Evolutionary conservation across 2,329 filamentous ascomycete genomes (phyloP).

Genomic region (Cercospora zeae-maydis): DNA sequence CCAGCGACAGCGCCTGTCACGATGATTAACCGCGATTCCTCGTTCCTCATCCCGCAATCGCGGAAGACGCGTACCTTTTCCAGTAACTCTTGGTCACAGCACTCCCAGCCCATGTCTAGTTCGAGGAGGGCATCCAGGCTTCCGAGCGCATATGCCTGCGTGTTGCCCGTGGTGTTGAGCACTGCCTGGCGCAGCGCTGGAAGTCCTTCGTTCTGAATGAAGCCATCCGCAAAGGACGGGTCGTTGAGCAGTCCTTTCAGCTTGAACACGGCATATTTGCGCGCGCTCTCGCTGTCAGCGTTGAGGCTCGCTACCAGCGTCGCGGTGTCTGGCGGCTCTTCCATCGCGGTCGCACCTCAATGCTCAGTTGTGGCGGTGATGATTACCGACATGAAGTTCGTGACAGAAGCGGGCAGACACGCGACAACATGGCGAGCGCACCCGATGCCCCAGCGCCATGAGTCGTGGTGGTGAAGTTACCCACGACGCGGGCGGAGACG

Average conservation of each 20-base stretch:
- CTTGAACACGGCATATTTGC: conserved; percentile 99
- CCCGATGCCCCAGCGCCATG: conserved; percentile 7
- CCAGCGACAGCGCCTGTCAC: conserved; percentile 73
- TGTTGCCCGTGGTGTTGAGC: conserved; percentile 84
- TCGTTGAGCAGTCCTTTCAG: conserved; percentile 93
- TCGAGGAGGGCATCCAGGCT: conserved; percentile 84
- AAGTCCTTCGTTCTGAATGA: conserved; percentile 85
- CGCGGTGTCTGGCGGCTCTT: conserved; percentile 34
- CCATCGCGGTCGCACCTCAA: conserved; percentile 20
- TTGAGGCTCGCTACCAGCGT: conserved; percentile 53
- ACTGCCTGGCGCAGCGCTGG: conserved; percentile 77
- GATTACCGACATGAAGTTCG: not conserved
- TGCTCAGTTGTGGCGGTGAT: not conserved
- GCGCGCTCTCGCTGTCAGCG: conserved; percentile 76
- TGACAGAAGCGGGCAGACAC: conserved; percentile 24
- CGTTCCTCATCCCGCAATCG: not conserved
- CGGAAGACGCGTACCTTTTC: conserved; percentile 51
- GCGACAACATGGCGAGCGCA: conserved; percentile 22
- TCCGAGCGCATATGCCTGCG: conserved; percentile 89
- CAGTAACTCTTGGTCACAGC: conserved; percentile 70
- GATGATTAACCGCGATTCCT: not conserved
- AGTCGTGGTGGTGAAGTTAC: conserved; percentile 7
- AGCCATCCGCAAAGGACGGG: conserved; percentile 92
- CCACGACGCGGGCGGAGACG: not conserved
- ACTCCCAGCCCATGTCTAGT: conserved; percentile 97